Evolutionary conservation across 129 eudicot genomes (phyloP).

Genomic region (Tagetes patula): DNA sequence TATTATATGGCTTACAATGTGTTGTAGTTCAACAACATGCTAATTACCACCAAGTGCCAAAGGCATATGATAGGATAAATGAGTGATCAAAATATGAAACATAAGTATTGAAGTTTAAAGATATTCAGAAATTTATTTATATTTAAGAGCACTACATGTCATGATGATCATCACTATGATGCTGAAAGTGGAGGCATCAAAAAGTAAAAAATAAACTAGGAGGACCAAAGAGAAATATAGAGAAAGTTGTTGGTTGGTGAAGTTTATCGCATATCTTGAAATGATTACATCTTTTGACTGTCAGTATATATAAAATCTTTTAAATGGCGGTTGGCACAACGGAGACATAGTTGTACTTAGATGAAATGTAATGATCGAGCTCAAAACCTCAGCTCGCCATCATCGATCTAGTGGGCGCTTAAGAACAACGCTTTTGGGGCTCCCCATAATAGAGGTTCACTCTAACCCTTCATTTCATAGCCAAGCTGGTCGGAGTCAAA

Average conservation of each 20-base stretch:
- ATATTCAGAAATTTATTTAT: background rate
- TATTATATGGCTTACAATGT: background rate
- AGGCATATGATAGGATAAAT: too few relatives aligned
- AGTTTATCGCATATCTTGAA: background rate
- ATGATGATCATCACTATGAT: background rate
- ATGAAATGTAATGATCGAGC: too few relatives aligned
- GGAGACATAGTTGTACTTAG: too few relatives aligned
- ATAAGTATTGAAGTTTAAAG: background rate
- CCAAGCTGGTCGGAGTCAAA: too few relatives aligned
- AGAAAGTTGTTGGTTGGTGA: background rate
- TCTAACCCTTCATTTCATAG: too few relatives aligned
- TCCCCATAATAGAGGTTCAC: too few relatives aligned
- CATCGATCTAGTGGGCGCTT: too few relatives aligned
- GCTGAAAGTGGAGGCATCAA: conserved; percentile 14
- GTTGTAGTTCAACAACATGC: conserved; percentile 6
- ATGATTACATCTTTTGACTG: conserved; percentile 2
- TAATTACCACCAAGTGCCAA: conserved; percentile 9
- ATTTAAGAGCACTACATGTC: background rate
- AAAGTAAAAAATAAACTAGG: background rate
- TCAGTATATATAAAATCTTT: background rate
- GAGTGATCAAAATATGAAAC: too few relatives aligned
- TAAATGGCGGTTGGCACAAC: too few relatives aligned
- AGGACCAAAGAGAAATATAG: conserved; percentile 13
- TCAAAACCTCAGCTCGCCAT: too few relatives aligned
- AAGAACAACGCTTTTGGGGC: too few relatives aligned